These are phyloP conservation scores for Volutella citrinella DNA, from an alignment of 2,329 filamentous ascomycete species.

Conservation along the genomic window DNA sequence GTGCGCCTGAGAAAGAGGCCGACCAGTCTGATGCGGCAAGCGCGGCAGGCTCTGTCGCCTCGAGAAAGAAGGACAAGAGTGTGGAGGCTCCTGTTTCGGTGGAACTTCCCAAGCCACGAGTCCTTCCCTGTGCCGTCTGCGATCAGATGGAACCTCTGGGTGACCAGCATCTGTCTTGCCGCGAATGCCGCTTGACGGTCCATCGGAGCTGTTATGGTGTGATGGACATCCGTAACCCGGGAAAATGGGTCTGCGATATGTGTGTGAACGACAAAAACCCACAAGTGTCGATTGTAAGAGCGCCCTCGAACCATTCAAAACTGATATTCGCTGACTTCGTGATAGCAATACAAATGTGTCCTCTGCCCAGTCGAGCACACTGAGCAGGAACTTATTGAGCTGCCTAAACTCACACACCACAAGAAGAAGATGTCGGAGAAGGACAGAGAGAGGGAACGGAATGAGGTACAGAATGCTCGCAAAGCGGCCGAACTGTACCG, in stretches of 20 bases:
- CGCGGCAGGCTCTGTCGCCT: slow-evolving; percentile 32
- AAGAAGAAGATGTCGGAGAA: slow-evolving; percentile 91
- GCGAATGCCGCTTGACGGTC: slow-evolving; percentile 86
- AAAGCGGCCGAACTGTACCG: slow-evolving; percentile 80
- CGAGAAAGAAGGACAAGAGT: slow-evolving; percentile 61
- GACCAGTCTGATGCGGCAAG: slow-evolving; percentile 48
- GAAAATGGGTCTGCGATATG: slow-evolving; percentile 94
- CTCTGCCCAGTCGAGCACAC: slow-evolving; percentile 82
- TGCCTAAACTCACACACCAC: slow-evolving; percentile 45
- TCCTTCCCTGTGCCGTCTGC: slow-evolving; percentile 84
- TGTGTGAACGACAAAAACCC: slow-evolving; percentile 92
- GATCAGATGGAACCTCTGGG: slow-evolving; percentile 67
- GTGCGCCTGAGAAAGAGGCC: slow-evolving; percentile 47
- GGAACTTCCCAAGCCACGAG: slow-evolving; percentile 73
- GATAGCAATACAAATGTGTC: slow-evolving; percentile 83
- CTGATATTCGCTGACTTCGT: slow-evolving; percentile 26
- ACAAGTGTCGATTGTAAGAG: slow-evolving; percentile 80
- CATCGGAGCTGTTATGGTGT: slow-evolving; percentile 94
- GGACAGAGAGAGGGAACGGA: slow-evolving; percentile 81
- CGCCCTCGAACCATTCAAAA: too few relatives aligned
- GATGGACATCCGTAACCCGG: slow-evolving; percentile 61
- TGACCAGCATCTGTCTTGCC: slow-evolving; percentile 74
- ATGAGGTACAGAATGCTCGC: slow-evolving; percentile 79
- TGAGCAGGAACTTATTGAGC: slow-evolving; percentile 79
- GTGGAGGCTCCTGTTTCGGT: slow-evolving; percentile 59